A percentile compares a stretch with the other conserved stretches of the same genome.
phyloP scores from a whole-genome alignment of 306 rosid species.

The Castanospermum australe region DNA sequence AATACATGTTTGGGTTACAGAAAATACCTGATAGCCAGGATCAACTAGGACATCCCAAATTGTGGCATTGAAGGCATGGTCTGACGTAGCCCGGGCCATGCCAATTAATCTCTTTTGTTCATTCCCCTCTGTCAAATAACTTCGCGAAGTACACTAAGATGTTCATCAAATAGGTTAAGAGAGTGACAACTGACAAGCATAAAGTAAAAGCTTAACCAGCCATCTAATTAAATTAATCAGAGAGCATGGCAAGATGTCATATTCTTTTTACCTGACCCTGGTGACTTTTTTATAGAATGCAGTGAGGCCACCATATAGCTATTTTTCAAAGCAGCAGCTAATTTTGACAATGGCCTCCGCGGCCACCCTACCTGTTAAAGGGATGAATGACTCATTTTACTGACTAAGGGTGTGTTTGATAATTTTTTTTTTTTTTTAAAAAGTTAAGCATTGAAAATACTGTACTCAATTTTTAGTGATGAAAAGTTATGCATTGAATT shows the following conservation, averaged over 20 bases:
- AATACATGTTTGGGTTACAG: slow-evolving; percentile 13
- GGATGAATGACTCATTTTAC: slow-evolving; percentile 14
- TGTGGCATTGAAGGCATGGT: slow-evolving; percentile 98
- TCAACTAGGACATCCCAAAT: slow-evolving; percentile 99
- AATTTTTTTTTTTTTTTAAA: too few relatives aligned
- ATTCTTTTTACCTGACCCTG: slow-evolving; percentile 73
- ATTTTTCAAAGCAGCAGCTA: slow-evolving; percentile 87
- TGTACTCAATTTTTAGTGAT: neutral
- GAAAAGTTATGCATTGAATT: neutral
- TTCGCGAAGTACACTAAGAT: slow-evolving; percentile 96
- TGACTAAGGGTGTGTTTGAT: neutral
- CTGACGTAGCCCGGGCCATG: slow-evolving; percentile 98
- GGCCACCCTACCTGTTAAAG: slow-evolving; percentile 92
- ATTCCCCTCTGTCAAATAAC: slow-evolving; percentile 95
- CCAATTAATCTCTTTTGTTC: slow-evolving; percentile 81
- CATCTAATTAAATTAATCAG: slow-evolving; percentile 15
- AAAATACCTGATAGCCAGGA: slow-evolving; percentile 83
- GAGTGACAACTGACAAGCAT: slow-evolving; percentile 45
- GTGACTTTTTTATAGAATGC: slow-evolving; percentile 68
- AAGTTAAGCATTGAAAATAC: neutral
- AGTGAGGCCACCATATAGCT: slow-evolving; percentile 90
- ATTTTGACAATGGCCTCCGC: slow-evolving; percentile 76
- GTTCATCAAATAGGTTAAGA: slow-evolving; percentile 71
- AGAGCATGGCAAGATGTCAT: slow-evolving; percentile 30
- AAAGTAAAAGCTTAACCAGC: slow-evolving; percentile 29